Evolutionary conservation across 345 rosid genomes (phyloP).

Genomic region (Euphorbia pulcherrima): DNA sequence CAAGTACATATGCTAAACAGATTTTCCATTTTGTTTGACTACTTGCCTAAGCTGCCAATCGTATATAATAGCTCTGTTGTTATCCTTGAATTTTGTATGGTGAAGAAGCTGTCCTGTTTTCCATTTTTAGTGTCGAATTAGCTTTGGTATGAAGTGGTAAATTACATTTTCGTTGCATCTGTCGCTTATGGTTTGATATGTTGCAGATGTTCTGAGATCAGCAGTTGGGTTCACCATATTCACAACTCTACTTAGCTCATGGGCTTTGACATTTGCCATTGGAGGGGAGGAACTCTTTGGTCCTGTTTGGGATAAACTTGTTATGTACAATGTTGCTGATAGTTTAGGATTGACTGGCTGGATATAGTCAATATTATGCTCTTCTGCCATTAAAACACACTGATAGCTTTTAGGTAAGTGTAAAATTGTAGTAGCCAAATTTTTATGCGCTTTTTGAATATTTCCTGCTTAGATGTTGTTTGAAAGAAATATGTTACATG

Average conservation of each 20-base stretch:
- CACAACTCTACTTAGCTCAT: conserved; percentile 51
- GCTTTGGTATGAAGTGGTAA: neutral
- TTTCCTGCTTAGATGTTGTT: no score
- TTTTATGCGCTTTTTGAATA: no score
- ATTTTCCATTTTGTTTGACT: neutral
- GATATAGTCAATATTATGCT: conserved; percentile 31
- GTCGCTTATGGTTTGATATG: neutral
- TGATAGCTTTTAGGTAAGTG: no score
- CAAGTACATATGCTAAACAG: neutral
- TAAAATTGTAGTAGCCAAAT: no score
- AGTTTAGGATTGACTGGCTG: conserved; percentile 80
- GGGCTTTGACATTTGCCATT: conserved; percentile 87
- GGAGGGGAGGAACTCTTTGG: conserved; percentile 87
- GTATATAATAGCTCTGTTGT: neutral
- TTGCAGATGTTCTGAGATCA: conserved; percentile 70
- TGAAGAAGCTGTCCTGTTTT: neutral
- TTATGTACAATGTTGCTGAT: conserved; percentile 90
- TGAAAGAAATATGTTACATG: no score
- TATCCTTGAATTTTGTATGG: neutral
- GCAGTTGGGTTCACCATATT: conserved; percentile 71
- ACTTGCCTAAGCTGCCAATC: neutral
- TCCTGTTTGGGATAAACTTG: conserved; percentile 71
- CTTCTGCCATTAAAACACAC: neutral
- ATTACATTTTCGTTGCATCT: neutral
- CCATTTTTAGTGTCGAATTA: neutral